A percentile compares a stretch with the other conserved stretches of the same genome.
Evolutionary conservation across 2,329 filamentous ascomycete species (phyloP).

Genomic region (Mariannaea elegans): DNA sequence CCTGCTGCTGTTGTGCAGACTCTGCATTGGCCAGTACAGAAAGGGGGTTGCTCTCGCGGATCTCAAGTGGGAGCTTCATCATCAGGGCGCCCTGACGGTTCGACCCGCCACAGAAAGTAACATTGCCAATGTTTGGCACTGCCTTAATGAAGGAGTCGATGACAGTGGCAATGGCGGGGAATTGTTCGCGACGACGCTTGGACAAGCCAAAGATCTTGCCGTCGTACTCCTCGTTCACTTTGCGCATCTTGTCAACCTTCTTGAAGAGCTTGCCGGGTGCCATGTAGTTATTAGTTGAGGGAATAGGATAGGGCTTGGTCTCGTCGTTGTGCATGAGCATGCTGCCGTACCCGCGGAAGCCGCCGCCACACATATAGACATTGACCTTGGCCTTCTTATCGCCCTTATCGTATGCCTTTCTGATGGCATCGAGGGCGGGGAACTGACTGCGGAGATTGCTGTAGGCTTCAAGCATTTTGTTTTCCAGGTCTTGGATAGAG

Average conservation of each 20-base stretch:
- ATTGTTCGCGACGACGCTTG: slow-evolving; percentile 79
- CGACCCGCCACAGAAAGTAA: slow-evolving; percentile 87
- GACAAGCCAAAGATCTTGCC: slow-evolving; percentile 80
- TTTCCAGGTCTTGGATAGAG: slow-evolving; percentile 55
- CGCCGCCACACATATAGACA: slow-evolving; percentile 88
- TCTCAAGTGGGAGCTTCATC: slow-evolving; percentile 67
- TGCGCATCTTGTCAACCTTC: slow-evolving; percentile 60
- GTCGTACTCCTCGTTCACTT: slow-evolving; percentile 57
- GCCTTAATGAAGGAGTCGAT: slow-evolving; percentile 77
- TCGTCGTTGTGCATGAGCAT: slow-evolving; percentile 82
- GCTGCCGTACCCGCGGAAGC: slow-evolving; percentile 90
- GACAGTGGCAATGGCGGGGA: slow-evolving; percentile 83
- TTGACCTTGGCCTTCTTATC: slow-evolving; percentile 59
- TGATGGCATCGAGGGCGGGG: slow-evolving; percentile 55
- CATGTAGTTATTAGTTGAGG: slow-evolving; percentile 82
- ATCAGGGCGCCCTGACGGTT: slow-evolving; percentile 87
- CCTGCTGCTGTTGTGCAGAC: slow-evolving; percentile 34
- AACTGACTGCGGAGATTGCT: slow-evolving; percentile 59
- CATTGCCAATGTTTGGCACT: slow-evolving; percentile 74
- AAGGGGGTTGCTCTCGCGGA: slow-evolving; percentile 74
- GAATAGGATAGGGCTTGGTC: slow-evolving; percentile 82
- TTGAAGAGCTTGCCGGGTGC: slow-evolving; percentile 70
- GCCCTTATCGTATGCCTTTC: slow-evolving; percentile 46
- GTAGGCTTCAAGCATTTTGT: slow-evolving; percentile 70
- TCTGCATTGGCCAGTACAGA: slow-evolving; percentile 44